phyloP scores from a whole-genome alignment of 2,329 filamentous ascomycete genomes.

The Clonostachys sp. region DNA sequence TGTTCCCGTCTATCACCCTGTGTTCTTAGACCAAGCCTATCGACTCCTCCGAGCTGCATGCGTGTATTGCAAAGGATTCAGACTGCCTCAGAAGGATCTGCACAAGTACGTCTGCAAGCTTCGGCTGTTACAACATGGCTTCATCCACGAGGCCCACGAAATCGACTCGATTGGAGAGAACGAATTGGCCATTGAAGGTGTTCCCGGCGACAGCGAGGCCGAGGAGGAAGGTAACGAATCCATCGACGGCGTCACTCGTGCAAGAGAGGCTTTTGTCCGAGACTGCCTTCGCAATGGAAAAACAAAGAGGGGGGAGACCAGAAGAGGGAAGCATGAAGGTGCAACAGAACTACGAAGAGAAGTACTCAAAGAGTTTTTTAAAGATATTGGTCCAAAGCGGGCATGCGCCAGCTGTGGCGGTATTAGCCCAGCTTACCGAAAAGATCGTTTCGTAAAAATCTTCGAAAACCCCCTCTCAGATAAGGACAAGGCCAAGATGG shows the following conservation, averaged over 20 bases:
- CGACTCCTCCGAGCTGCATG: slow-evolving; percentile 84
- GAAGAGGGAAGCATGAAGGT: slow-evolving; percentile 75
- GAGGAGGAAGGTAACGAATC: slow-evolving; percentile 56
- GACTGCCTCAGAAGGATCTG: slow-evolving; percentile 70
- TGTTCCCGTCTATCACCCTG: slow-evolving; percentile 90
- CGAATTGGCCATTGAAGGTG: slow-evolving; percentile 24
- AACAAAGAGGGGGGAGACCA: slow-evolving; percentile 39
- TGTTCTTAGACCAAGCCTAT: slow-evolving; percentile 89
- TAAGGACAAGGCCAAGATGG: slow-evolving; percentile 77
- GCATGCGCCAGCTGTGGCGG: slow-evolving; percentile 65
- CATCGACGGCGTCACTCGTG: slow-evolving; percentile 47
- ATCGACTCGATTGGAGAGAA: slow-evolving; percentile 48
- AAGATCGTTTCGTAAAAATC: slow-evolving; percentile 88
- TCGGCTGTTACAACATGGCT: slow-evolving; percentile 77
- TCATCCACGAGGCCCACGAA: slow-evolving; percentile 63
- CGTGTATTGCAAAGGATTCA: slow-evolving; percentile 84
- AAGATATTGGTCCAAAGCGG: slow-evolving; percentile 63
- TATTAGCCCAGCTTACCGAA: slow-evolving; percentile 78
- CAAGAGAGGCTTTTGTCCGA: slow-evolving; percentile 65
- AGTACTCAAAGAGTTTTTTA: slow-evolving; percentile 78
- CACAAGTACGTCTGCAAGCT: slow-evolving; percentile 82
- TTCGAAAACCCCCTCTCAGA: slow-evolving; percentile 75
- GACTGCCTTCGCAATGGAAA: slow-evolving; percentile 61
- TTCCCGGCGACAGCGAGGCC: slow-evolving; percentile 48
- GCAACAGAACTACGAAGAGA: slow-evolving; percentile 71